Conservation (phyloP, 768 basidiomycete genomes). For the button mushroom (Agaricus bisporus) region DNA sequence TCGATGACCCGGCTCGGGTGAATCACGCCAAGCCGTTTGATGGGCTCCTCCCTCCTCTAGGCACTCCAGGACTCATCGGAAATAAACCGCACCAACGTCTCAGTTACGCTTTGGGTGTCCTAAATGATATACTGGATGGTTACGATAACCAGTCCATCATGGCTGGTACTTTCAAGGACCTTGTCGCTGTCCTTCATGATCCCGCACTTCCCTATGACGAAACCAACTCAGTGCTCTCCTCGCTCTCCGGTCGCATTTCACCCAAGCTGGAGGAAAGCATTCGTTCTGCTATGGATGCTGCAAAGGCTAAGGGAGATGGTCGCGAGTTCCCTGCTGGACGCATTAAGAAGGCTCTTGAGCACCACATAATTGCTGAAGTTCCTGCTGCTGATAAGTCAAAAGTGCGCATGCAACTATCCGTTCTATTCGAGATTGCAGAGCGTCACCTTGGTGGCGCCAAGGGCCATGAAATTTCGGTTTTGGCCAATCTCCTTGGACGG, state of each 20-base stretch:
- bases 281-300: conserved; percentile 68
- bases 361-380: conserved; percentile 76
- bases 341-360: conserved; percentile 81
- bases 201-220: conserved; percentile 88
- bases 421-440: conserved; percentile 71
- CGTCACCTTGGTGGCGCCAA: conserved; percentile 80
- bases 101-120: conserved; percentile 60
- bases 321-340: conserved; percentile 89
- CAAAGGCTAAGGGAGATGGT: conserved; percentile 64
- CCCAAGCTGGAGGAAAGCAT: conserved; percentile 84
- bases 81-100: conserved; percentile 89
- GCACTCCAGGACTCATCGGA: conserved; percentile 78
- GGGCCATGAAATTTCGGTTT: conserved; percentile 73
- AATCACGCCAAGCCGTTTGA: conserved; percentile 99
- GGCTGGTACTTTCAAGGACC: conserved; percentile 79
- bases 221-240: conserved; percentile 73
- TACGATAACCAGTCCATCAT: conserved; percentile 96
- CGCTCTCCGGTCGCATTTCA: conserved; percentile 91
- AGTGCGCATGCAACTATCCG: conserved; percentile 66
- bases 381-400: conserved; percentile 74
- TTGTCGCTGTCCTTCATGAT: conserved; percentile 75
- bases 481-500: conserved; percentile 69
- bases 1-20: conserved; percentile 94
- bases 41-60: conserved; percentile 85
- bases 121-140: conserved; percentile 91